Base-by-base conservation (phyloP, 495 filamentous ascomycete species). In the Penicillium longicatenatum region DNA sequence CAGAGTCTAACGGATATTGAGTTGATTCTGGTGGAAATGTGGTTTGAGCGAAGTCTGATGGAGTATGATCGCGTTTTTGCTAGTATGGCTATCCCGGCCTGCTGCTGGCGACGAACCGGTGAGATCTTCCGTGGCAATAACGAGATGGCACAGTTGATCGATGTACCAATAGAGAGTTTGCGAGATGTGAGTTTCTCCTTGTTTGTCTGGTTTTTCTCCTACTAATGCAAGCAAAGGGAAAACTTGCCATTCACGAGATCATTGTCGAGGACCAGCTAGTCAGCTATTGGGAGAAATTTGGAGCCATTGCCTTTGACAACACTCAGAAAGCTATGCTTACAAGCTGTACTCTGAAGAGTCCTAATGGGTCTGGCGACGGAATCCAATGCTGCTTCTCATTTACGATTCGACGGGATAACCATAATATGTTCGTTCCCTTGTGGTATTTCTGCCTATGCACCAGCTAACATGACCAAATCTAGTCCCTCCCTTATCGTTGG, bases 261-360 rank as follows among this genome's bases (percentile, higher is more conserved):
- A 85, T 99, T 35, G 89, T 89, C 6, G 94, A 98, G 74, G 90
- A 94, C 48, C 93, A 93, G 54, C 83, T 95, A 47, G 95, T 98
- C 59, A 89, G 89, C 70, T 99, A 99, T 66, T 99, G 94, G 94
- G 93, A 99, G 74, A 97, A 98, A 65, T 98, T 98, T 67, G 92
- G 93, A 16, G 90, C 90, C n/a, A 97, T 99, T 65, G 94, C 95
- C 20, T 99, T 99, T 66, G 94, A 99, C 69, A 86, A 85, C 53
- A 86, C 83, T n/a, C 94, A 98, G 72, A 97, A 98, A 73, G 93
- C 93, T 14, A 93, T 99, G 77, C 79, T 98, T 60, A 98, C 95
- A 29, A 92, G 89, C 64, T 99, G 94, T 65, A 88, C 89, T 14
- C 76, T 99, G 62, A 96, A 95, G 71, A 93, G 86, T 63, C 94